A percentile compares a stretch with the other conserved stretches of the same genome.
Conservation (phyloP, 306 rosid genomes). For the Mucuna pruriens region DNA sequence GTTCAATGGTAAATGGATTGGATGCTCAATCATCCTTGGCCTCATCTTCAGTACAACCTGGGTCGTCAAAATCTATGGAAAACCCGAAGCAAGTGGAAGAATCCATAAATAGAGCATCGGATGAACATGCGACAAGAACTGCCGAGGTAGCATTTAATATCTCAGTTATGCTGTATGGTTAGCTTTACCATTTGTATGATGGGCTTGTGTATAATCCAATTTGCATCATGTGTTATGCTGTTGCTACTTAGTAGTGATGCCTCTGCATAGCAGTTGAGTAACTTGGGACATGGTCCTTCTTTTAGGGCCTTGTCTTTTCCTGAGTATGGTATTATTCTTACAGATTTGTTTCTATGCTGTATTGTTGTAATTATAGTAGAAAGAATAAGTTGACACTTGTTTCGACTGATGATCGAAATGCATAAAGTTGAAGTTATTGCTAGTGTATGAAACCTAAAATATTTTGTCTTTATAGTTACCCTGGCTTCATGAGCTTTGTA, state of each 20-base stretch:
- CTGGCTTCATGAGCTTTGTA: too few species aligned
- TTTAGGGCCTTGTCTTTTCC: too few species aligned
- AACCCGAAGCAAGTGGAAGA: conserved; percentile 77
- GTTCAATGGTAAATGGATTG: conserved; percentile 62
- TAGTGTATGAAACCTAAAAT: too few species aligned
- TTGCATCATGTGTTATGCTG: conserved; percentile 23
- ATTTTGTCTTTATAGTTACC: too few species aligned
- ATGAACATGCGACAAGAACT: conserved; percentile 65
- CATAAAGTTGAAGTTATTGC: too few species aligned
- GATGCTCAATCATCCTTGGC: conserved; percentile 69
- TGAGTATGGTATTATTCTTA: too few species aligned
- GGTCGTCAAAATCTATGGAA: conserved; percentile 68
- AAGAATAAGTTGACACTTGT: too few species aligned
- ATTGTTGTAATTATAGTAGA: too few species aligned
- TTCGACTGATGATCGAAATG: too few species aligned
- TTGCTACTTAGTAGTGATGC: conserved; percentile 23
- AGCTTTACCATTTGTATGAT: conserved; percentile 3
- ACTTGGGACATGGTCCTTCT: too few species aligned
- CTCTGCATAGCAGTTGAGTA: not conserved
- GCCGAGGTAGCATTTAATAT: conserved; percentile 66
- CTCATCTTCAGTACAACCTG: conserved; percentile 58
- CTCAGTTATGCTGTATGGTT: conserved; percentile 16
- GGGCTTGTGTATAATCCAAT: not conserved
- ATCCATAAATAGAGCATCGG: conserved; percentile 54
- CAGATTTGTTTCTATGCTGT: not conserved